Evolutionary conservation across 768 basidiomycete genomes (phyloP).

Genomic region (Kwoniella sp.): DNA sequence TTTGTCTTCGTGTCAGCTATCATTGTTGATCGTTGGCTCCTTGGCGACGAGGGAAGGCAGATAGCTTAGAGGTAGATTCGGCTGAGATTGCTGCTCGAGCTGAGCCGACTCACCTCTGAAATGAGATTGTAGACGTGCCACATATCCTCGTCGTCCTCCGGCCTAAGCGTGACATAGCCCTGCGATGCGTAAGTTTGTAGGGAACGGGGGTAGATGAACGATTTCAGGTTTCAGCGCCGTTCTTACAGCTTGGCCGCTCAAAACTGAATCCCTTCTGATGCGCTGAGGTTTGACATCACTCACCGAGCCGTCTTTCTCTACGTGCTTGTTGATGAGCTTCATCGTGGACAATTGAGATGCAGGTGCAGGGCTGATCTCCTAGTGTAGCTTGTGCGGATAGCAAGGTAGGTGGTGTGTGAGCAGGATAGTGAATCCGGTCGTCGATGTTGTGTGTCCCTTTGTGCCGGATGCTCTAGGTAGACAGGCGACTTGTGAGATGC

Average conservation of each 20-base stretch:
- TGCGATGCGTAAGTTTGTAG: too few relatives aligned
- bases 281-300: conserved; percentile 45
- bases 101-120: conserved; percentile 62
- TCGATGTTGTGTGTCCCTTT: too few relatives aligned
- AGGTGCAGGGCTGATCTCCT: neutral
- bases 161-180: conserved; percentile 92
- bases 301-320: conserved; percentile 83
- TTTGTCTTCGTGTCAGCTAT: conserved; percentile 1
- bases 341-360: conserved; percentile 58
- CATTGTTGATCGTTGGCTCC: too few relatives aligned
- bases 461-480: too few relatives aligned
- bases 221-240: neutral
- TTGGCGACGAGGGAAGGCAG: too few relatives aligned
- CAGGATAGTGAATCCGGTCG: too few relatives aligned
- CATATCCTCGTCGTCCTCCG: conserved; percentile 99
- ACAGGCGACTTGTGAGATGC: too few relatives aligned
- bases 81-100: neutral
- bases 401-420: neutral
- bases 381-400: neutral
- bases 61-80: neutral
- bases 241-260: too few relatives aligned
- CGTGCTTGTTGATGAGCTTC: conserved; percentile 79
- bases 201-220: too few relatives aligned
- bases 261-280: conserved; percentile 3
- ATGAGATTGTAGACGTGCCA: conserved; percentile 99